Conservation (phyloP, 2,329 filamentous ascomycete species). For the Colletotrichum noveboracense region DNA sequence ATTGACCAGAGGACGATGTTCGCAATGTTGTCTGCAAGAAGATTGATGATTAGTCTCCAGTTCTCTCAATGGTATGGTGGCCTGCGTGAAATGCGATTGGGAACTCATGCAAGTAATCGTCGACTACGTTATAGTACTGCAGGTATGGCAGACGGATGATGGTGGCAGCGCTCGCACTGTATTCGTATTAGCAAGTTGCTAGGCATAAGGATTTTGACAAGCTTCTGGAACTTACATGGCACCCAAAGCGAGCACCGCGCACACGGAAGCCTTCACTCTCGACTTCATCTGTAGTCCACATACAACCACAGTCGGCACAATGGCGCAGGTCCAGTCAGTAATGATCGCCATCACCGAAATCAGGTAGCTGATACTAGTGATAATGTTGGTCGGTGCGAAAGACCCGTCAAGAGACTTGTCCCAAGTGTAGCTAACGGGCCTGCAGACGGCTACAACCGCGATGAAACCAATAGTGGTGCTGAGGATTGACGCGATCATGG, state of each 20-base stretch:
- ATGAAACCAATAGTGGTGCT: not conserved
- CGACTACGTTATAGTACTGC: not conserved
- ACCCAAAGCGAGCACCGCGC: rapidly evolving
- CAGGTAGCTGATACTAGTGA: not conserved
- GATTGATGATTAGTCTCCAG: not conserved
- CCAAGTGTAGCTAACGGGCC: not conserved
- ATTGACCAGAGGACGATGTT: not conserved
- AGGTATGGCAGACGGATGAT: not conserved
- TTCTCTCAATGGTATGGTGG: too few species aligned
- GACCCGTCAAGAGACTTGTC: not conserved
- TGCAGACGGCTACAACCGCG: not conserved
- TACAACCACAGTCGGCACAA: not conserved
- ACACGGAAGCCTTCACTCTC: not conserved
- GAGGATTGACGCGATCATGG: not conserved
- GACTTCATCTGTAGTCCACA: not conserved
- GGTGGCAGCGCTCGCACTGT: not conserved
- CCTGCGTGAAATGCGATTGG: too few species aligned
- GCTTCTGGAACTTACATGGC: not conserved
- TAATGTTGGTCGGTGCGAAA: not conserved
- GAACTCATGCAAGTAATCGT: not conserved
- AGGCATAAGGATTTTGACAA: too few species aligned
- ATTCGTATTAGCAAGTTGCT: too few species aligned
- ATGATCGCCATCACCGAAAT: not conserved
- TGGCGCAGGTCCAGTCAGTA: not conserved
- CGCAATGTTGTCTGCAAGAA: not conserved